A percentile compares a stretch with the other conserved stretches of the same genome.
phyloP scores from a whole-genome alignment of 495 filamentous ascomycete species.

The Neurospora intermedia region DNA sequence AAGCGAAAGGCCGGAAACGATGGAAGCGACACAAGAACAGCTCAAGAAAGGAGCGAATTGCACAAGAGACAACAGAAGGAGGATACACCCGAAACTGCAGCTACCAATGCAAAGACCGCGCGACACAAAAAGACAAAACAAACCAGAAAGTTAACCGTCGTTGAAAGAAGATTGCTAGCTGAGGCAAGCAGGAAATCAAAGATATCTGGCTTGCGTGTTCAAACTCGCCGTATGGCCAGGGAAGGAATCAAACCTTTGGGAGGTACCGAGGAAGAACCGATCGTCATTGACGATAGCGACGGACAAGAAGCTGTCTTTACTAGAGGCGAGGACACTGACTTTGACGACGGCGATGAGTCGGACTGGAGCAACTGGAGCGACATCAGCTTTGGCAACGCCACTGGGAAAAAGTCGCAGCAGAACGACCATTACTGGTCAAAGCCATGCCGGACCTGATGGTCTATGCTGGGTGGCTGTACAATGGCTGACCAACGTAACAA shows the following conservation, averaged over 20 bases:
- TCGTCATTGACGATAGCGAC: slow-evolving; percentile 3
- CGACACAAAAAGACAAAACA: background rate
- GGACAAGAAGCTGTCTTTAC: slow-evolving; percentile 2
- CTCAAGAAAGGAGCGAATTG: background rate
- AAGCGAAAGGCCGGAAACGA: background rate
- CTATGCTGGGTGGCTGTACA: background rate
- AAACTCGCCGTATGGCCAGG: background rate
- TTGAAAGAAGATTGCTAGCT: background rate
- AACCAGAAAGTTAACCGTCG: background rate
- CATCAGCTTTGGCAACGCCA: background rate
- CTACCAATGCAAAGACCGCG: background rate
- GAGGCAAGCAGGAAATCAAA: background rate
- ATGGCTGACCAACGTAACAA: background rate
- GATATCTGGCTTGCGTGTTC: background rate
- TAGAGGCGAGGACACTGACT: slow-evolving; percentile 1
- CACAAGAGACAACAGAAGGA: background rate
- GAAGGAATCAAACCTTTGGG: background rate
- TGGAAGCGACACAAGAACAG: background rate
- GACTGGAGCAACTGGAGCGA: slow-evolving; percentile 2
- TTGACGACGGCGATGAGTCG: slow-evolving; percentile 4
- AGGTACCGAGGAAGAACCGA: slow-evolving; percentile 1
- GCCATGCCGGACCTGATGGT: background rate
- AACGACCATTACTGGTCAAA: background rate
- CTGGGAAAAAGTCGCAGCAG: background rate
- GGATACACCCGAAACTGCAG: background rate